phyloP scores from a whole-genome alignment of 192 early-diverging fungal species.

The Lobosporangium transversale region DNA sequence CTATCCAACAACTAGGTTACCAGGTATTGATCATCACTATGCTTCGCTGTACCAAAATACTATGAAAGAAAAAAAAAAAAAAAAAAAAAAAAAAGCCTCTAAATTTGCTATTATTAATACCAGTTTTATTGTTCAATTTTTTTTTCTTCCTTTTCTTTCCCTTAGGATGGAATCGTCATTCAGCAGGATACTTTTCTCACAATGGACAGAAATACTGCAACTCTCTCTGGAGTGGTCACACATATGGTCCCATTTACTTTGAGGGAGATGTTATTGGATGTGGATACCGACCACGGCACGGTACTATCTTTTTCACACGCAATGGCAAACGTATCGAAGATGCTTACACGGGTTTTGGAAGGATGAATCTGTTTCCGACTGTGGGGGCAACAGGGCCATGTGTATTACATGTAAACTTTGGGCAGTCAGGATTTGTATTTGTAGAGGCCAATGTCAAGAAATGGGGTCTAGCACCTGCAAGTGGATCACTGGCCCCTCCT shows the following conservation, averaged over 20 bases:
- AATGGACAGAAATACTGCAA: slow-evolving; percentile 74
- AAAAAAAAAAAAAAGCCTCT: too few species aligned
- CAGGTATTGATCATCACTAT: too few species aligned
- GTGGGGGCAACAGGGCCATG: slow-evolving; percentile 69
- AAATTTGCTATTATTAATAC: slow-evolving; percentile 3
- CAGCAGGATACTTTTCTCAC: slow-evolving; percentile 75
- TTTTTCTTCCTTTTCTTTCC: too few species aligned
- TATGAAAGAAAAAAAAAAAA: too few species aligned
- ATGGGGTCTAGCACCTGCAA: slow-evolving; percentile 80
- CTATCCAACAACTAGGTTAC: slow-evolving; percentile 75
- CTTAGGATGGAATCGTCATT: slow-evolving; percentile 80
- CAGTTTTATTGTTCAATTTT: too few species aligned
- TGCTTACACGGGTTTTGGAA: slow-evolving; percentile 70
- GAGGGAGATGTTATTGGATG: slow-evolving; percentile 82
- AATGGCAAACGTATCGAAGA: slow-evolving; percentile 78
- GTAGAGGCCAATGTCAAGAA: slow-evolving; percentile 87
- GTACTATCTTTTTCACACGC: slow-evolving; percentile 79
- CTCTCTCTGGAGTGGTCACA: slow-evolving; percentile 70
- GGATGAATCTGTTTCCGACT: slow-evolving; percentile 76
- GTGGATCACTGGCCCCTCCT: slow-evolving; percentile 75
- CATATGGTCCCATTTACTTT: slow-evolving; percentile 71
- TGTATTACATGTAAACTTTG: slow-evolving; percentile 75
- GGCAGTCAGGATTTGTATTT: slow-evolving; percentile 85
- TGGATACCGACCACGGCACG: slow-evolving; percentile 79
- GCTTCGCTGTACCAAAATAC: too few species aligned